phyloP scores from a whole-genome alignment of 345 rosid species.

The Rhizophora mangle region DNA sequence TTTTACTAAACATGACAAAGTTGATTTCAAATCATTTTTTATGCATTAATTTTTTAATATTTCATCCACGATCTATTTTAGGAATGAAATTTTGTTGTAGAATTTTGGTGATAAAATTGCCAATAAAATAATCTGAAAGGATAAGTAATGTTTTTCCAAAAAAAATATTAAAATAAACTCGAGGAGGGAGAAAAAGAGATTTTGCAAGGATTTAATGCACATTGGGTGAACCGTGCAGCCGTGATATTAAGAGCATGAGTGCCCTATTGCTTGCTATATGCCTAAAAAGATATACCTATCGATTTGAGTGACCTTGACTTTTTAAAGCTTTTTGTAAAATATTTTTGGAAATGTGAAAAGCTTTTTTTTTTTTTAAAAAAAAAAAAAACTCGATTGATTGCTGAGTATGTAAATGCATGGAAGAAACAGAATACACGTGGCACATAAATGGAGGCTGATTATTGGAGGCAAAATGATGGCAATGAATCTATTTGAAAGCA shows the following conservation, averaged over 20 bases:
- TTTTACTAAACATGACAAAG: no score
- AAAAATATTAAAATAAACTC: background rate
- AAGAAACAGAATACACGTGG: background rate
- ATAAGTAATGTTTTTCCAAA: background rate
- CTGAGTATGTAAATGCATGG: no score
- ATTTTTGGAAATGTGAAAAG: no score
- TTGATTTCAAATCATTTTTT: no score
- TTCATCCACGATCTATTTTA: no score
- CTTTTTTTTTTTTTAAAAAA: no score
- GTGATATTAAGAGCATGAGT: conserved; percentile 11
- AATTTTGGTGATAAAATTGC: no score
- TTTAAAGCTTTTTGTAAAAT: background rate
- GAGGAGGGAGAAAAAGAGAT: background rate
- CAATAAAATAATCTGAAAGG: no score
- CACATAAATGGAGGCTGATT: conserved; percentile 2
- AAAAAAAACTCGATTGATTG: no score
- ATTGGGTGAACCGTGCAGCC: conserved; percentile 7
- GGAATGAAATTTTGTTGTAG: no score
- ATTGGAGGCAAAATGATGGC: conserved; percentile 11
- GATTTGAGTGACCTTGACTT: background rate
- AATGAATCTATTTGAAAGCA: conserved; percentile 11
- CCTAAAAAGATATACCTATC: background rate
- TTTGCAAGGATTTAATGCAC: background rate
- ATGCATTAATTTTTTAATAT: no score
- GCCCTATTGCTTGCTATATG: background rate